Evolutionary conservation across 768 basidiomycete species (phyloP).

Genomic region (Boletus rufocinnamomeus): DNA sequence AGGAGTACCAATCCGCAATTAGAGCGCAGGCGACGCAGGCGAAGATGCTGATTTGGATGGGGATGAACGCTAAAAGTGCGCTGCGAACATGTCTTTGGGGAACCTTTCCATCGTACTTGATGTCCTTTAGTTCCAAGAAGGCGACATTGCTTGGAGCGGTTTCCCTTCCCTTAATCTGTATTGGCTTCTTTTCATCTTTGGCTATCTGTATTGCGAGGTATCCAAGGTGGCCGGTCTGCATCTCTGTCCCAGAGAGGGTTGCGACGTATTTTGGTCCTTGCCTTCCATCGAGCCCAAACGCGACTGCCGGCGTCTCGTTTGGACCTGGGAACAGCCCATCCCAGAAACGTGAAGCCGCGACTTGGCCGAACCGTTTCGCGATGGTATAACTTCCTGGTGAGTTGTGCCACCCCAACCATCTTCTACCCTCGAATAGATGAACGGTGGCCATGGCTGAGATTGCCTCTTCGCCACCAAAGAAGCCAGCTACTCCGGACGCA

Average conservation of each 20-base stretch:
- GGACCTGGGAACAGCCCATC: constrained; percentile 36
- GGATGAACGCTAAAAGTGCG: constrained; percentile 24
- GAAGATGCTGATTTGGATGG: constrained; percentile 26
- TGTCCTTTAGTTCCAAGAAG: constrained; percentile 23
- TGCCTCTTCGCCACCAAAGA: constrained; percentile 42
- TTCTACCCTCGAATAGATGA: constrained; percentile 34
- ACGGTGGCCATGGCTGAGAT: constrained; percentile 40
- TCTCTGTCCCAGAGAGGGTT: constrained; percentile 31
- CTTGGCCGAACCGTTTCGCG: constrained; percentile 34
- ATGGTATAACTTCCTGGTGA: constrained; percentile 39
- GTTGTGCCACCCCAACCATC: constrained; percentile 41
- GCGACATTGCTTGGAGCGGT: constrained; percentile 26
- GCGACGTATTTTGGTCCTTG: constrained; percentile 31
- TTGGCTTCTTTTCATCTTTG: background rate
- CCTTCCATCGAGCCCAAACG: constrained; percentile 33
- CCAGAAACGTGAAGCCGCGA: constrained; percentile 34
- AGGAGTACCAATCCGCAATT: constrained; percentile 33
- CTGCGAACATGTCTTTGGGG: constrained; percentile 1
- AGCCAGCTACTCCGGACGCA: constrained; percentile 36
- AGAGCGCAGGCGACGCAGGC: constrained; percentile 30
- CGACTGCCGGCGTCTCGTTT: constrained; percentile 27
- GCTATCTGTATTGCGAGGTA: constrained; percentile 27
- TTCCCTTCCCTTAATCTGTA: constrained; percentile 11
- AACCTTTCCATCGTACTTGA: constrained; percentile 19
- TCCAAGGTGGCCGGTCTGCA: constrained; percentile 35